phyloP scores from a whole-genome alignment of 2,329 filamentous ascomycete species.

The Pestalotiopsis sp. region DNA sequence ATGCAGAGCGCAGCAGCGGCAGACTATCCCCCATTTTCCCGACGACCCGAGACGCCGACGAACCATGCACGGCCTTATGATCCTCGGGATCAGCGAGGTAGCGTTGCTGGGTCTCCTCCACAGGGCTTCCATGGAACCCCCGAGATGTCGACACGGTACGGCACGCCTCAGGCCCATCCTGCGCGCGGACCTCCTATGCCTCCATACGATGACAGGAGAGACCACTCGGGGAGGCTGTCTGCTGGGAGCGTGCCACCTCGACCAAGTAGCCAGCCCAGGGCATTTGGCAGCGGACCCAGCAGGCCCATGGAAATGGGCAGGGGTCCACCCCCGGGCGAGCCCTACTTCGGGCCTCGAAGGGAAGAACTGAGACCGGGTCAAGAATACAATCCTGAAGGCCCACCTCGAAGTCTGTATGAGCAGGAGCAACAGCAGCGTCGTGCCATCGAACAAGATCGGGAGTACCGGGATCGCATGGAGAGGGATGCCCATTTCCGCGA shows the following conservation, averaged over 20 bases:
- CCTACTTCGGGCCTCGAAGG: conserved; percentile 47
- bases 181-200: conserved; percentile 50
- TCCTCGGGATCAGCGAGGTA: conserved; percentile 41
- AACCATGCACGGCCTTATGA: conserved; percentile 65
- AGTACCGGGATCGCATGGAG: conserved; percentile 38
- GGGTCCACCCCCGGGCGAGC: conserved; percentile 33
- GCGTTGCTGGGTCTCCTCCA: conserved; percentile 49
- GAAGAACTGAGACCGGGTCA: conserved; percentile 47
- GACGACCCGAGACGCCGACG: conserved; percentile 70
- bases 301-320: conserved; percentile 51
- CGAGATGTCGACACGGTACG: conserved; percentile 56
- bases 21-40: conserved; percentile 57
- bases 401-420: conserved; percentile 46
- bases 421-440: conserved; percentile 58
- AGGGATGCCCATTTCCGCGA: conserved; percentile 47
- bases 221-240: conserved; percentile 35
- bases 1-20: conserved; percentile 53
- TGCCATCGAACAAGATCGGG: conserved; percentile 48
- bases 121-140: conserved; percentile 54
- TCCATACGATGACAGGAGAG: conserved; percentile 48
- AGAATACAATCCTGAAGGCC: conserved; percentile 58
- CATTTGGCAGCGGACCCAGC: conserved; percentile 46
- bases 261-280: conserved; percentile 55
- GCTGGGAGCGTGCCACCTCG: conserved; percentile 44
- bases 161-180: conserved; percentile 60